Evolutionary conservation across 352 stramenopile genomes (phyloP), one percentile per base, ranked within the genome.

Genomic region (Phytophthora sp.): DNA sequence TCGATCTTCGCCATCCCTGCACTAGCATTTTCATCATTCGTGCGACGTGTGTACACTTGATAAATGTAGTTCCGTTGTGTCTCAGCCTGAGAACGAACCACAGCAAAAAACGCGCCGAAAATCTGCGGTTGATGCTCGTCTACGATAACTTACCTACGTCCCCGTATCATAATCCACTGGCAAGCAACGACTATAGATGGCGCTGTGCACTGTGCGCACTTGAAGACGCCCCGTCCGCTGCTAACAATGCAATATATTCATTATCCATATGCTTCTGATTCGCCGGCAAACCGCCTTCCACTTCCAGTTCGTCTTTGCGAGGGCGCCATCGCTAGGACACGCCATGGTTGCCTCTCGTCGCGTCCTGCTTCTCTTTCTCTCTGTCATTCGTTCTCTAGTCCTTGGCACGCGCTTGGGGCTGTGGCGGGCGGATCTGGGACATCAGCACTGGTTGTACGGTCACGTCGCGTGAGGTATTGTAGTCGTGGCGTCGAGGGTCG

Each of bases 391-490:
- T 15, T 5, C 13, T 39, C 41, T 55, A 66, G 12, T 18, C 38
- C 11, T 56, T 39, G n/a, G 20, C 4, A 30, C 52, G 50, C 18
- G 58, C 52, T 59, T 74, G 60, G 5, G 60, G 52, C 53, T 69
- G 66, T 33, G 66, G 54, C 23, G 66, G 44, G 13, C 66, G 60
- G 53, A 74, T 70, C 24, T 70, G 56, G 13, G 56, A 68, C 67
- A 75, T 72, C 57, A 71, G 41, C 36, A 75, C 61, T 38, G 62
- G 67, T 33, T 75, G 67, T 18, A 75, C 62, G 13, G 51, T 69
- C 21, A 75, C 67, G 36, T 75, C 63, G 9, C 56, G 67, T 18
- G 67, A 75, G 2, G 7, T 54, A 39, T 63, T 36, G 49, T 71
- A 71, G 50, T 71, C 62, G 7, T 26, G 56, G 24, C 62, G 67